Evolutionary conservation across 805 yeast genomes (phyloP).

Genomic region (Hanseniaspora nectarophila): DNA sequence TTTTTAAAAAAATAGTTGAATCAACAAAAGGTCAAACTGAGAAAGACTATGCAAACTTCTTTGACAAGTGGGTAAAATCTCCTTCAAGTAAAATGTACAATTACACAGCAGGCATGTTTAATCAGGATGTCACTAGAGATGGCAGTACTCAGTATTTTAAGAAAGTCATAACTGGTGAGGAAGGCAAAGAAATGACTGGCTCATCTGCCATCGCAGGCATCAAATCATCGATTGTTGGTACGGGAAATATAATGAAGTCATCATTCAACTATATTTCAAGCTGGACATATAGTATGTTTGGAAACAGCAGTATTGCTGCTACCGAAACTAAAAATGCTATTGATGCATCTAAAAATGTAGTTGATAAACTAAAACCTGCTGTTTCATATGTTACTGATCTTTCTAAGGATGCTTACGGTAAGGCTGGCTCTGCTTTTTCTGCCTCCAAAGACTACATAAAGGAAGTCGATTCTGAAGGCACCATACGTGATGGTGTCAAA

Average conservation of each 20-base stretch:
- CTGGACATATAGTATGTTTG: background rate
- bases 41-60: background rate
- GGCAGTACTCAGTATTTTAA: background rate
- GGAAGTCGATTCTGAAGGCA: background rate
- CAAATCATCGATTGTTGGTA: background rate
- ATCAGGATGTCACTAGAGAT: background rate
- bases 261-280: background rate
- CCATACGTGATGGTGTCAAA: background rate
- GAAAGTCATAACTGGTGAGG: background rate
- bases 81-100: slow-evolving; percentile 4
- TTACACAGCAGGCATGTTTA: background rate
- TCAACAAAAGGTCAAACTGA: background rate
- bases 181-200: background rate
- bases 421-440: background rate
- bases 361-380: background rate
- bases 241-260: background rate
- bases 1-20: background rate
- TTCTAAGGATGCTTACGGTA: background rate
- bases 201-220: background rate
- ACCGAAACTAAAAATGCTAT: background rate
- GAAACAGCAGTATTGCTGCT: background rate
- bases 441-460: background rate
- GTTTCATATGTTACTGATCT: background rate
- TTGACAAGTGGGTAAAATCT: slow-evolving; percentile 6
- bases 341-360: background rate